Conservation (phyloP, 2,329 filamentous ascomycete species). For the Atkinsonella hypoxylon region DNA sequence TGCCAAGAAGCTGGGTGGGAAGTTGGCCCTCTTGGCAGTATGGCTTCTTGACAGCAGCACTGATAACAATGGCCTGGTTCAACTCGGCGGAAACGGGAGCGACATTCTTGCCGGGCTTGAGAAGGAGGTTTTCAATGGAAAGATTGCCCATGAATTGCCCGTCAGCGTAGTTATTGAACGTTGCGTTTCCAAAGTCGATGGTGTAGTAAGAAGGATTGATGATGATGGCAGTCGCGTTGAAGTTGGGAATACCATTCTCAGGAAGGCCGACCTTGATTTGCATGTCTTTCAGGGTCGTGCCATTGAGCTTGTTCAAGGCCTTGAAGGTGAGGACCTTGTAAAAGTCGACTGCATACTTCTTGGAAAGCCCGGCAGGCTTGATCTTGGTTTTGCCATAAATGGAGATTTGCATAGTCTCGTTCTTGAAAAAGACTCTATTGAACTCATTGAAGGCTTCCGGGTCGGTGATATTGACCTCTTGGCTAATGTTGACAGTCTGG, state of each 20-base stretch:
- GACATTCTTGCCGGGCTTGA: conserved; percentile 47
- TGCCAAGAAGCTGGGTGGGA: conserved; percentile 42
- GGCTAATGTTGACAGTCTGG: conserved; percentile 39
- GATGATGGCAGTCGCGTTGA: conserved; percentile 45
- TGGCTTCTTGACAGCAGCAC: conserved; percentile 22
- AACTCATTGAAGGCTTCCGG: conserved; percentile 38
- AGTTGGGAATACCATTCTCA: conserved; percentile 36
- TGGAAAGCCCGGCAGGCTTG: conserved; percentile 35
- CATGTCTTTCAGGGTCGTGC: conserved; percentile 33
- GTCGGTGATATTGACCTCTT: conserved; percentile 34
- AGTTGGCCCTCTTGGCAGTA: conserved; percentile 44
- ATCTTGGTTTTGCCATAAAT: conserved; percentile 41
- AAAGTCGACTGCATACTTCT: conserved; percentile 39
- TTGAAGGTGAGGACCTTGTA: conserved; percentile 41
- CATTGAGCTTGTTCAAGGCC: conserved; percentile 43
- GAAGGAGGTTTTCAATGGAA: conserved; percentile 44
- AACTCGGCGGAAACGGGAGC: conserved; percentile 43
- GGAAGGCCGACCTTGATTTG: conserved; percentile 7
- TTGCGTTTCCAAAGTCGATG: conserved; percentile 55
- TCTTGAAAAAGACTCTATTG: conserved; percentile 41
- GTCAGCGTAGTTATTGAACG: conserved; percentile 46
- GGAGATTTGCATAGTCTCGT: conserved; percentile 36
- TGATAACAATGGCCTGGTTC: conserved; percentile 35
- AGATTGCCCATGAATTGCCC: conserved; percentile 40
- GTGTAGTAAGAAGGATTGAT: conserved; percentile 52